Evolutionary conservation across 371 early-diverging fungal species (phyloP).

Genomic region (Saksenaea vasiformis): DNA sequence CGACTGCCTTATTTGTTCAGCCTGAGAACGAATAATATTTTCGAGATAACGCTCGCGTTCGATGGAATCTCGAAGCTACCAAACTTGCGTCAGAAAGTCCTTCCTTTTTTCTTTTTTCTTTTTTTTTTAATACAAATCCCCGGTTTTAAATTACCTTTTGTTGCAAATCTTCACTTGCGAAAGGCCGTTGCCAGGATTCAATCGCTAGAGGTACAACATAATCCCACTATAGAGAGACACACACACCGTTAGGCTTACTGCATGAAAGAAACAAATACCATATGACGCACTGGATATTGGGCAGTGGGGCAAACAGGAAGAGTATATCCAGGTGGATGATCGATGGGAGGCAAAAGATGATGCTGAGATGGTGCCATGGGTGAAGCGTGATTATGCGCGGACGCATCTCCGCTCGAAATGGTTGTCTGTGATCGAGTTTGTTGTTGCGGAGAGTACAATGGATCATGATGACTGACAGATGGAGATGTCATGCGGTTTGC

Average conservation of each 20-base stretch:
- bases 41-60: conserved; percentile 35
- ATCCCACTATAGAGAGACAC: conserved; percentile 16
- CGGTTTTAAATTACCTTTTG: conserved; percentile 19
- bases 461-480: conserved; percentile 5
- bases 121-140: too few species aligned
- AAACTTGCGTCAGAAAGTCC: background rate
- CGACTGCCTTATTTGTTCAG: conserved; percentile 27
- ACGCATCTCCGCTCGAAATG: conserved; percentile 1
- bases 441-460: conserved; percentile 8
- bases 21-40: conserved; percentile 31
- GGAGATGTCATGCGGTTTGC: conserved; percentile 2
- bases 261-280: conserved; percentile 9
- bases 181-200: conserved; percentile 4
- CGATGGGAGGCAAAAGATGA: background rate
- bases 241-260: too few species aligned
- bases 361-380: conserved; percentile 1
- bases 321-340: background rate
- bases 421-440: conserved; percentile 8
- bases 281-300: background rate
- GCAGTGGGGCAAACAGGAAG: background rate
- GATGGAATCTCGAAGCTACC: conserved; percentile 27
- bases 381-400: background rate
- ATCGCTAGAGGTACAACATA: conserved; percentile 9
- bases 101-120: too few species aligned
- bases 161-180: conserved; percentile 19